Percentiles rank a stretch among this genome's conserved stretches.
phyloP scores from a whole-genome alignment of 306 rosid species.

The Rosa persica region DNA sequence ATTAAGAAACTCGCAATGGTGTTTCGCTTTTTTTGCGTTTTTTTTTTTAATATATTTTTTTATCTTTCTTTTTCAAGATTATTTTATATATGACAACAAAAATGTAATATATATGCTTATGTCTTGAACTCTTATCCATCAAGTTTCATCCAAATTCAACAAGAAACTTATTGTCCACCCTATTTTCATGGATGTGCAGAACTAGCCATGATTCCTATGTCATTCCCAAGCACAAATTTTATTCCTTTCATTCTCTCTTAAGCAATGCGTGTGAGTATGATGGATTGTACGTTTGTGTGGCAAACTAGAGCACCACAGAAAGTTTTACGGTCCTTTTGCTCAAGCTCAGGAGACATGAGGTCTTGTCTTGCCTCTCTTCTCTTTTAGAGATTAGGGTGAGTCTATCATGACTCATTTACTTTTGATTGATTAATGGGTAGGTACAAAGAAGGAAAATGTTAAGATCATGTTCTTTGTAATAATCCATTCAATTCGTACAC shows the following conservation, averaged over 20 bases:
- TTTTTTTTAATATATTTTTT: too few species aligned
- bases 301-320: neutral
- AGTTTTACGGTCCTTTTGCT: conserved; percentile 14
- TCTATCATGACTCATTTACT: neutral
- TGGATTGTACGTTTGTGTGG: neutral
- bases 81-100: too few species aligned
- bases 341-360: conserved; percentile 13
- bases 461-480: neutral
- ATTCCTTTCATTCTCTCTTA: neutral
- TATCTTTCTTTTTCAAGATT: too few species aligned
- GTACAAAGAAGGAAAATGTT: neutral
- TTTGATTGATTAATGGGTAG: neutral
- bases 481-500: neutral
- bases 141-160: neutral
- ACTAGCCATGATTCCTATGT: neutral
- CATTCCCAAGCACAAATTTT: neutral
- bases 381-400: neutral
- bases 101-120: too few species aligned
- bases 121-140: too few species aligned
- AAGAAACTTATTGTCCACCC: neutral
- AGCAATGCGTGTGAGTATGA: conserved; percentile 1
- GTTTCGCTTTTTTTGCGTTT: too few species aligned
- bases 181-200: neutral
- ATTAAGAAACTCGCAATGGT: too few species aligned
- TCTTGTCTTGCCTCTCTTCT: conserved; percentile 14